Evolutionary conservation across 2,329 filamentous ascomycete species (phyloP), one percentile per base, ranked within the genome.

Genomic region (Daldinia sp.): DNA sequence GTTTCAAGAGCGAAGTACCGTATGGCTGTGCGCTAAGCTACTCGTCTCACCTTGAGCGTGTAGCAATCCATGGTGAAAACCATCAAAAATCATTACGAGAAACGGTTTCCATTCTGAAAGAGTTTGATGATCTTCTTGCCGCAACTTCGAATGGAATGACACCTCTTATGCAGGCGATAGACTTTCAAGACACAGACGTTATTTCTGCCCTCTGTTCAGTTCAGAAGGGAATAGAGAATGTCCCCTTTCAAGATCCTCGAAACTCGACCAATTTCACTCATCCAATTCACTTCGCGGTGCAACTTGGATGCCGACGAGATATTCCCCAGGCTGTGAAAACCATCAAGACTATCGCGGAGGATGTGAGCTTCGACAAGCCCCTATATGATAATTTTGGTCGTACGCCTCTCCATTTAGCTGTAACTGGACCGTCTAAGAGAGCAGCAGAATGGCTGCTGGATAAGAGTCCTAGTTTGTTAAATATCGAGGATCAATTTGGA

Each of bases 231-330:
- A 26, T 46, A 26, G 42, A 23, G 6, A 46, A 3, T 12, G 5
- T 23, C 10, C 42, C 42, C 42, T 46, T 46, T 2, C 20, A 13
- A 0, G 42, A 46, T 10, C 42, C 42, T 26, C 20, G 20, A 46
- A 46, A 46, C 20, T 6, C 42, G 20, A 6, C 18, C 10, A 46
- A 46, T 20, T 67, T 67, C 42, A 53, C 41, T 35, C 37, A 28
- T 12, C 60, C 65, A 20, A 60, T 67, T 23, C 59, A 67, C 37
- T 63, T 63, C 18, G 65, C 65, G 7, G 55, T 55, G 10, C 60
- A 67, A 33, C 41, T 63, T 12, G 60, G 53, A 39, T 48, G 48
- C 41, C 50, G 65, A 20, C 60, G 65, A 9, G 60, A 67, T 51
- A 51, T 67, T 15, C 55, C 50, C 13, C 56, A 67, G 33, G 55